Conservation (phyloP, 345 rosid species). For the Eucalyptus erythrocorys region DNA sequence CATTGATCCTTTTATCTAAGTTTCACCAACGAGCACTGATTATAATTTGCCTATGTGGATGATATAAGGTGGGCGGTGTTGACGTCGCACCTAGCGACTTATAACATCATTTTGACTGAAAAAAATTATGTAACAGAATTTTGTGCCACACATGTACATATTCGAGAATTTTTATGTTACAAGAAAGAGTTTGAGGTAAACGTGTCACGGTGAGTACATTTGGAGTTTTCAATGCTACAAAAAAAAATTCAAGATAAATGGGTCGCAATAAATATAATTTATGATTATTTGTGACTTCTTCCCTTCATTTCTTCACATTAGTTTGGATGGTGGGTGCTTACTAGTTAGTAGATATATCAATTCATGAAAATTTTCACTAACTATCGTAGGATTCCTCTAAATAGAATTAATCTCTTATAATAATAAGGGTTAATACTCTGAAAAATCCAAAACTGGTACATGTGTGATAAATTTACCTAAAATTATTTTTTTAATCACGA, state of each 20-base stretch:
- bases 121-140: too few relatives aligned
- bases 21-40: accelerated
- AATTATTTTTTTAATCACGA: too few relatives aligned
- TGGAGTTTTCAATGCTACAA: accelerated
- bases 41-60: too few relatives aligned
- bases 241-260: accelerated
- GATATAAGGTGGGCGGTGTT: accelerated
- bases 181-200: too few relatives aligned
- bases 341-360: background rate
- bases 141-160: too few relatives aligned
- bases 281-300: background rate
- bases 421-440: accelerated
- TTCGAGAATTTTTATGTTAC: too few relatives aligned
- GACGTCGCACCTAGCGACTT: accelerated
- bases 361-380: too few relatives aligned
- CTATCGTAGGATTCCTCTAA: background rate
- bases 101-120: too few relatives aligned
- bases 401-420: background rate
- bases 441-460: accelerated
- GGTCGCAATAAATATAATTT: too few relatives aligned
- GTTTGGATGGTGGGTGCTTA: background rate
- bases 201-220: accelerated
- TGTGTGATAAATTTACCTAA: too few relatives aligned
- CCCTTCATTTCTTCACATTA: accelerated
- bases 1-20: too few relatives aligned